phyloP scores from a whole-genome alignment of 1,139 yeast genomes.

The Kurtzmaniella quercitrusa region DNA sequence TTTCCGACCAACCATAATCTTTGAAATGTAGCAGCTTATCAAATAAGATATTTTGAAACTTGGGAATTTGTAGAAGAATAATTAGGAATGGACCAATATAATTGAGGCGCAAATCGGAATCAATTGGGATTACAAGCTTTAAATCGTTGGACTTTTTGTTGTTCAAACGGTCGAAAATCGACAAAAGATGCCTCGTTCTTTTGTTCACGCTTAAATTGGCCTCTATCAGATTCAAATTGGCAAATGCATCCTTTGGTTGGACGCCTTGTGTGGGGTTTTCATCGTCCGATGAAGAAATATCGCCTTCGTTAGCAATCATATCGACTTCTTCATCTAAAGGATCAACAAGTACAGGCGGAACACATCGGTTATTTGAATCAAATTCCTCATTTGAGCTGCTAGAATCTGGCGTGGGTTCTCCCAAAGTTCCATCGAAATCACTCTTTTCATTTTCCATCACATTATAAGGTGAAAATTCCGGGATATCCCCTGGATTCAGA shows the following conservation, averaged over 20 bases:
- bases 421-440: constrained; percentile 4
- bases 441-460: constrained; percentile 1
- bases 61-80: constrained; percentile 22
- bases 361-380: background rate
- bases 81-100: constrained; percentile 23
- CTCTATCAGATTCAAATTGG: no score
- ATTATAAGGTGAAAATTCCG: constrained; percentile 10
- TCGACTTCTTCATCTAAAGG: background rate
- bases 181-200: background rate
- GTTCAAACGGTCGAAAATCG: constrained; percentile 6
- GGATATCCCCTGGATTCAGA: constrained; percentile 19
- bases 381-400: background rate
- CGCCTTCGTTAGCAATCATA: background rate
- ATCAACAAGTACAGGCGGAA: background rate
- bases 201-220: background rate
- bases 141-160: constrained; percentile 2
- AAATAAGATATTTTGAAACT: constrained; percentile 14
- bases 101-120: constrained; percentile 11
- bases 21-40: constrained; percentile 4
- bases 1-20: constrained; percentile 14
- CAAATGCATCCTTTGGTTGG: background rate
- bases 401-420: constrained; percentile 7
- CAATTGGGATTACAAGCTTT: background rate
- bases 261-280: background rate
- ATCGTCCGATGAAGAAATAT: background rate